Conservation (phyloP, 148 eudicot species). For the Cornus florida region DNA sequence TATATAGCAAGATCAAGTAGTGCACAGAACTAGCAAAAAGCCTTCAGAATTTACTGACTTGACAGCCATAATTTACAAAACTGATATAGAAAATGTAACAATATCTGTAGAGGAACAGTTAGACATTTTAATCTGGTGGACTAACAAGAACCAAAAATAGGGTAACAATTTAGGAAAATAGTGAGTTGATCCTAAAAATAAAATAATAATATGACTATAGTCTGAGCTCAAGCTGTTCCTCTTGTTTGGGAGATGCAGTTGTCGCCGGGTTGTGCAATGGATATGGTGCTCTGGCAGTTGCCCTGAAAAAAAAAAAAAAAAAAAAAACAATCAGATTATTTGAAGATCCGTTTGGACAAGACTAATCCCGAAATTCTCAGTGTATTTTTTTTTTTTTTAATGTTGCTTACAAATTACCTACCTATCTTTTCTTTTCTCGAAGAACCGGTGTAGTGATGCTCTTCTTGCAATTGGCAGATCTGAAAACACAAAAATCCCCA, state of each 20-base stretch:
- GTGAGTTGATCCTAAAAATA: not conserved
- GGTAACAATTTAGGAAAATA: not conserved
- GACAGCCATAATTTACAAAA: not conserved
- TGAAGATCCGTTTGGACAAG: too few relatives aligned
- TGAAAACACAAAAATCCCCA: not conserved
- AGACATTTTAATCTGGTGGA: not conserved
- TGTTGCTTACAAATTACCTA: slow-evolving; percentile 2
- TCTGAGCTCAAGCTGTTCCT: slow-evolving; percentile 12
- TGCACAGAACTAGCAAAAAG: too few relatives aligned
- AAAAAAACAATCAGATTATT: not conserved
- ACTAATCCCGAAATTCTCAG: too few relatives aligned
- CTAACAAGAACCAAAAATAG: not conserved
- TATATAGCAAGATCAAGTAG: too few relatives aligned
- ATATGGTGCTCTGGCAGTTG: slow-evolving; percentile 17
- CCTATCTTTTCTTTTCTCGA: slow-evolving; percentile 75
- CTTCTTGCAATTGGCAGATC: slow-evolving; percentile 67
- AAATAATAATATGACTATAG: not conserved
- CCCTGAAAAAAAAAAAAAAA: not conserved
- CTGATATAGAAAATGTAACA: not conserved
- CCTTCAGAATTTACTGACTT: too few relatives aligned
- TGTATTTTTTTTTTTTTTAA: too few relatives aligned
- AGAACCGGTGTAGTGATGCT: slow-evolving; percentile 66
- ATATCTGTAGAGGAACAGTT: not conserved
- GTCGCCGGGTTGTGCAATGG: not conserved
- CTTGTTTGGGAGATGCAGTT: slow-evolving; percentile 2